Conservation (phyloP, 129 eudicot species). For the Tagetes erecta region DNA sequence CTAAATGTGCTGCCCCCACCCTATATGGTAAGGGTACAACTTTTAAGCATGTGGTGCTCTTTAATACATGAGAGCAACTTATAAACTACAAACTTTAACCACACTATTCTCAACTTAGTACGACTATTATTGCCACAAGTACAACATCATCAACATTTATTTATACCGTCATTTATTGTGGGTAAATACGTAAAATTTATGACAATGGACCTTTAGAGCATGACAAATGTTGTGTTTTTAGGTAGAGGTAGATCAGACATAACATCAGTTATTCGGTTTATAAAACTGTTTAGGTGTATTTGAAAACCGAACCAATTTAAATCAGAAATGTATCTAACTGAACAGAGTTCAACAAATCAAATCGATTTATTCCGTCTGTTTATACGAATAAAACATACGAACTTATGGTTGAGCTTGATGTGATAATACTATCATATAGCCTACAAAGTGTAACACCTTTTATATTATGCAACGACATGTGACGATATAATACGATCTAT, state of each 20-base stretch:
- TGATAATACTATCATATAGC: neutral
- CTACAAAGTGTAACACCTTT: conserved; percentile 15
- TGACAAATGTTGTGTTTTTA: neutral
- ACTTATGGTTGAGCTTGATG: too few relatives aligned
- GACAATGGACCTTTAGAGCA: conserved; percentile 11
- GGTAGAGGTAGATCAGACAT: neutral
- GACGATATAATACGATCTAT: conserved; percentile 6
- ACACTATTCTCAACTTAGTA: conserved; percentile 37
- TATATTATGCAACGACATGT: too few relatives aligned
- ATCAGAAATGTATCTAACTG: neutral
- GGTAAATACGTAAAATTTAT: conserved; percentile 28
- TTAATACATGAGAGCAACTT: conserved; percentile 43
- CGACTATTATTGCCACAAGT: conserved; percentile 38
- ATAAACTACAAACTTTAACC: conserved; percentile 42
- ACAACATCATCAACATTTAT: conserved; percentile 32
- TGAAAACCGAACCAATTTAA: neutral
- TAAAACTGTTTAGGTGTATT: neutral
- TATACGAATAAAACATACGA: too few relatives aligned
- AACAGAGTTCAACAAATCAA: too few relatives aligned
- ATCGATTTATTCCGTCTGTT: too few relatives aligned
- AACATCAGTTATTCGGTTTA: too few relatives aligned
- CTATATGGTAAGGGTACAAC: conserved; percentile 38
- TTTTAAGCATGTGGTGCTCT: conserved; percentile 40
- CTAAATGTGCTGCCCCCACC: conserved; percentile 43
- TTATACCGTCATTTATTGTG: conserved; percentile 36